Conservation (phyloP, 495 filamentous ascomycete genomes). For the Talaromyces thailandensis region DNA sequence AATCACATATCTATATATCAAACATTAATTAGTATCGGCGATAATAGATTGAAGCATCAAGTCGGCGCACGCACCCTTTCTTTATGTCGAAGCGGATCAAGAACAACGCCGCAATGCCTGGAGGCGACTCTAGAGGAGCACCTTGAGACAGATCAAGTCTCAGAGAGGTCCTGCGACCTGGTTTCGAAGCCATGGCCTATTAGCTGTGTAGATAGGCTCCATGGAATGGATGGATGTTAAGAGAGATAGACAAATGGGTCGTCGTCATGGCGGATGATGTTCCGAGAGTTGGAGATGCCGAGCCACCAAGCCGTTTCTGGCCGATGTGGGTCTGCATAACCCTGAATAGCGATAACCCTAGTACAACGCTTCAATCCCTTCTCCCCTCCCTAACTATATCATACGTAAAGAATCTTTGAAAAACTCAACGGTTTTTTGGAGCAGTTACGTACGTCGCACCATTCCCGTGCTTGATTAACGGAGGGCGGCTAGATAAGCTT, state of each 20-base stretch:
- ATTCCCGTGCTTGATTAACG: no score
- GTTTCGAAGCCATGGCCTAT: constrained; percentile 22
- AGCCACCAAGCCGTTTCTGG: constrained; percentile 6
- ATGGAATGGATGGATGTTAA: constrained; percentile 8
- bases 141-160: constrained; percentile 28
- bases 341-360: no score
- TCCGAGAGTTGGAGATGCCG: constrained; percentile 8
- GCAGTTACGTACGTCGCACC: no score
- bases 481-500: no score
- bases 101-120: constrained; percentile 75
- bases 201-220: constrained; percentile 9
- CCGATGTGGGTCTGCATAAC: not conserved
- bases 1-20: constrained; percentile 56
- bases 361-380: no score
- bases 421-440: no score
- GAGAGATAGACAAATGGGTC: not conserved
- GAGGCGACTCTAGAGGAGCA: constrained; percentile 34
- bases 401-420: no score
- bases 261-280: not conserved
- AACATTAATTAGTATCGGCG: constrained; percentile 3
- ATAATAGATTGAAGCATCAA: not conserved
- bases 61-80: constrained; percentile 47
- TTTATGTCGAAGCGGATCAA: constrained; percentile 81
- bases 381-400: no score
- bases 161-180: constrained; percentile 20